Conservation (phyloP, 352 stramenopile genomes). For the Thraustotheca clavata region DNA sequence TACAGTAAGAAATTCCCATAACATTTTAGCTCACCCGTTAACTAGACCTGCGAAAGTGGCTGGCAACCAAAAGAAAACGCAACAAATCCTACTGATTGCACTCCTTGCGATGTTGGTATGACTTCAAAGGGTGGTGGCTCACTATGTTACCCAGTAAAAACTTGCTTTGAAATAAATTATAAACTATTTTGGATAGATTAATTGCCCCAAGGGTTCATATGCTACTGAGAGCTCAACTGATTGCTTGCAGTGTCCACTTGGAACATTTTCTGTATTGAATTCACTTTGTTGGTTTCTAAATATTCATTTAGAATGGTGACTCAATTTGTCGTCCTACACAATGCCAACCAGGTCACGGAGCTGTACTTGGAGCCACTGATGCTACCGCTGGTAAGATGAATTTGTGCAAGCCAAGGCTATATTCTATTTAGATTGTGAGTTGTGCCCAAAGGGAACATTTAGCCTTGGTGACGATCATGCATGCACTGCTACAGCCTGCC, state of each 20-base stretch:
- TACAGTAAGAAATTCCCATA: conserved; percentile 13
- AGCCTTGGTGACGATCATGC: conserved; percentile 43
- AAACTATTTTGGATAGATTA: not conserved
- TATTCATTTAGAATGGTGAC: conserved; percentile 21
- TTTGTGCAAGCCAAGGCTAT: not conserved
- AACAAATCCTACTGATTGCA: conserved; percentile 37
- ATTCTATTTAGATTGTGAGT: conserved; percentile 28
- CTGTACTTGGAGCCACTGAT: conserved; percentile 31
- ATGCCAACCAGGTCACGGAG: conserved; percentile 32
- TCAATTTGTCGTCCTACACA: conserved; percentile 32
- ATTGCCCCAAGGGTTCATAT: not conserved
- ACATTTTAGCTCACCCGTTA: not conserved
- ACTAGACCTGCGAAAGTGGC: conserved; percentile 25
- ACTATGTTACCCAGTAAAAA: conserved; percentile 21
- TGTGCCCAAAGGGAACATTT: conserved; percentile 34
- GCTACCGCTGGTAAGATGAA: conserved; percentile 19
- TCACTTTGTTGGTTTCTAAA: not conserved
- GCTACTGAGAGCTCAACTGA: conserved; percentile 19
- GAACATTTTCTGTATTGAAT: conserved; percentile 4
- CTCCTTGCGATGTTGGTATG: conserved; percentile 36
- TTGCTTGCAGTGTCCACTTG: conserved; percentile 1
- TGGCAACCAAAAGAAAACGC: conserved; percentile 34
- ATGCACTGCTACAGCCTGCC: conserved; percentile 29
- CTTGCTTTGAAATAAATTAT: not conserved
- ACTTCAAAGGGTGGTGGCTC: conserved; percentile 31